Base-by-base conservation (phyloP, 1,284 basidiomycete genomes). In the Ceratobasidium sp. region DNA sequence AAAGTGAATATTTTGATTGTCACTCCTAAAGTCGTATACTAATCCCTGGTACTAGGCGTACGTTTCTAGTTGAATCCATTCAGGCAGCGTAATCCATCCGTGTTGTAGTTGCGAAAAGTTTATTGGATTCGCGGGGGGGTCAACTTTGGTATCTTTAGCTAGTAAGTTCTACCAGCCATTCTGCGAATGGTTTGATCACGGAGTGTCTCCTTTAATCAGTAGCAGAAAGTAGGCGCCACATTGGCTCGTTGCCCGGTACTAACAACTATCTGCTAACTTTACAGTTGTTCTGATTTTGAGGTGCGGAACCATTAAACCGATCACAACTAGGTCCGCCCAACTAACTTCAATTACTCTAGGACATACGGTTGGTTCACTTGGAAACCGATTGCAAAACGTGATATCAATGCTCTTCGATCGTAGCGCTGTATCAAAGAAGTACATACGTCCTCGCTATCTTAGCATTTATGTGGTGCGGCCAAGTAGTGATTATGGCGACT, bases 341-440 rank as follows among this genome's bases (percentile, higher is more conserved):
- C 23, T 53, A 15, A 20, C 13, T 18, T 63, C 0, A 46, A 58
- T 42, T 56, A 2, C n/a, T 18, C 40, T 39, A 77, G 75, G 44
- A 77, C 75, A 6, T 77, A 77, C n/a, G 75, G 75, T 77, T 18
- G 0, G 64, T 58, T 49, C 12, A 10, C 12, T n/a, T n/a, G 20
- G 12, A 26, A 40, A 10, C 4, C 10, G 13, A 7, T 40, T 18
- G 20, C 9, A 4, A 15, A 40, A 23, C 61, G 20, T 33, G 26
- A 49, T 2, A 53, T 4, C 55, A 51, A 77, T 40, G 15, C 5
- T 3, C 10, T 66, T 33, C 49, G n/a, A 2, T 39, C 51, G 23
- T 40, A 77, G 75, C 75, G 10, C 44, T 77, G 23, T 77, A 77
- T n/a, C 75, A 77, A 13, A 55, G 64, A 12, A 77, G 33, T 46